Base-by-base conservation (phyloP, 2,329 filamentous ascomycete species). In the Trichoderma sp. region DNA sequence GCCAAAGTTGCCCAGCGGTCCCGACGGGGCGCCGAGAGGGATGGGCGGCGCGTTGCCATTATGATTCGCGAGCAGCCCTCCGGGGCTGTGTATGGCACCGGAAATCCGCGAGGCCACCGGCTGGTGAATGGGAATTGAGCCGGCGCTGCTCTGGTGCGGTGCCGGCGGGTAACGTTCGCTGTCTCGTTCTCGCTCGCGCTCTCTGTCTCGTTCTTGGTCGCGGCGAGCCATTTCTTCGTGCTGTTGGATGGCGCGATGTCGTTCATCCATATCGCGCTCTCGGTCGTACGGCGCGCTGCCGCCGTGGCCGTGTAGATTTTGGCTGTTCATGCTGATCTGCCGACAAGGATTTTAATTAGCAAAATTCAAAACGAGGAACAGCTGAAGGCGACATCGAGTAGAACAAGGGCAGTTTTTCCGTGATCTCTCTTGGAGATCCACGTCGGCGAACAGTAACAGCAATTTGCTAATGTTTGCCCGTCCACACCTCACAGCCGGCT, bases 51-150 rank as follows among this genome's bases (percentile, higher is more conserved):
- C 82, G 40, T 86, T 86, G 40, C 87, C 85, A 64, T 89, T 89
- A 74, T 93, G 89, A 73, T 90, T 93, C 10, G 91, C 88, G 49
- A 98, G 87, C 43, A 98, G 86, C 10, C 95, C 95, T 73, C 96
- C 95, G 1, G 95, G 95, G 57, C 94, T 96, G 78, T 97, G 95
- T 68, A 97, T 96, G 64, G 93, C 91, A 72, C 90, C 91, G 69
- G 91, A 82, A 72, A 93, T 84, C 80, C 94, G 85, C 77, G 94
- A 89, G 71, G 95, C 95, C 70, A 97, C 94, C 5, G 95, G 95
- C 79, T 98, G 95, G 80, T 98, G 95, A 75, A 98, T 91, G 67
- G 94, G 93, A 67, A 97, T 92, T 3, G 94, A 93, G 69, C 91
- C 93, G 49, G 92, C 90, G 77, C 92, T 94, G 81, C 91, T 96